Evolutionary conservation across 768 basidiomycete species (phyloP).

Genomic region (Gloeophyllum trabeum): DNA sequence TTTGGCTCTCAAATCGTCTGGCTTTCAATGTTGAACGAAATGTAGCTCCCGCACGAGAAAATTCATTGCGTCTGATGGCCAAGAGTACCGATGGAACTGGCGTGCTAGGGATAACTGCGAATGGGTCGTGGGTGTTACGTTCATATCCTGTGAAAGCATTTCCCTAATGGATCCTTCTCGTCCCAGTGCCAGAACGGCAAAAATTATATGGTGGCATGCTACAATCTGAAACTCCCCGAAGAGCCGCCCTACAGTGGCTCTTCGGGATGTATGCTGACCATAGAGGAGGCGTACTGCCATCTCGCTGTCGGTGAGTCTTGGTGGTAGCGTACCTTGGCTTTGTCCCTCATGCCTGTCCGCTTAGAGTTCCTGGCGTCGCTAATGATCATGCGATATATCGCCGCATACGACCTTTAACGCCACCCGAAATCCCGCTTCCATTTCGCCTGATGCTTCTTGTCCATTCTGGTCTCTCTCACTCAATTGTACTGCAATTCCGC

Average conservation of each 20-base stretch:
- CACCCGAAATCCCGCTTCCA: no score
- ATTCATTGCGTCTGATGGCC: conserved; percentile 48
- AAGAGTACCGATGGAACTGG: conserved; percentile 52
- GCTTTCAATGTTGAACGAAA: no score
- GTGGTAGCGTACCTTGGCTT: not conserved
- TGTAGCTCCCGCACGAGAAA: conserved; percentile 32
- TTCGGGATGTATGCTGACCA: conserved; percentile 50
- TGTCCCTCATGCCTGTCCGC: conserved; percentile 1
- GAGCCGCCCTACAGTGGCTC: conserved; percentile 43
- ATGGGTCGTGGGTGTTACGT: conserved; percentile 42
- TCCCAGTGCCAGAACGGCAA: conserved; percentile 42
- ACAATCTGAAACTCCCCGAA: conserved; percentile 41
- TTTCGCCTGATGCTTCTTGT: no score
- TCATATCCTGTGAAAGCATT: no score
- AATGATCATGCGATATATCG: conserved; percentile 56
- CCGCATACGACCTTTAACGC: conserved; percentile 30
- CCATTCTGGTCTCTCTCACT: no score
- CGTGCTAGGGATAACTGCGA: conserved; percentile 37
- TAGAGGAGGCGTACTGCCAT: conserved; percentile 48
- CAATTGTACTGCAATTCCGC: no score
- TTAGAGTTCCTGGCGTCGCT: conserved; percentile 51
- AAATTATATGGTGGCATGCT: conserved; percentile 46
- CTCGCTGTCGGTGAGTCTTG: conserved; percentile 40
- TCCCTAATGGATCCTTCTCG: no score
- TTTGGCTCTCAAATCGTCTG: no score